Evolutionary conservation across 768 basidiomycete genomes (phyloP), one percentile per base, ranked within the genome.

Genomic region (Cystobasidium onofrii): DNA sequence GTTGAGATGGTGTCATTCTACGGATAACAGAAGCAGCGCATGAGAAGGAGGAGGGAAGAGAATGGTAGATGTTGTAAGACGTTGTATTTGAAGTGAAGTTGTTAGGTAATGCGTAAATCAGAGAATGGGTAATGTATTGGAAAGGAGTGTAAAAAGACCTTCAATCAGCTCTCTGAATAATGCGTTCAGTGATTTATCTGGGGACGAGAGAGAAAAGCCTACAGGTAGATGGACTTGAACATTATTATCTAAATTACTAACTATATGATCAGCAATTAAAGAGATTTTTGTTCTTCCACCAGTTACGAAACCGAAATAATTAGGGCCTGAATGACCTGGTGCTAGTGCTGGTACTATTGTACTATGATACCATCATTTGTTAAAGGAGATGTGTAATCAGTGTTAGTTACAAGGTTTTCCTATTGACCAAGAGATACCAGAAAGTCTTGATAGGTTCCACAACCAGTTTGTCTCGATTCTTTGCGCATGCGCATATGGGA

Each of bases 191-290:
- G 61, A 46, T 36, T 25, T 29, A 39, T 6, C 39, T 13, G 41
- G 27, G 33, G n/a, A n/a, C 20, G 23, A 25, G 43, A 44, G 62
- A 17, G 25, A 43, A 4, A 36, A 25, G 66, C 79, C 55, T 39
- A 80, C 76, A 1, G 80, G 77, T 44, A 78, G 74, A 60, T 80
- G 77, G 1, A 80, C 79, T 64, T 83, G 82, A 18, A 82, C 82
- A 72, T 82, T 83, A 64, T 82, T 79, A 74, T 80, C 80, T 66
- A 80, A 83, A 41, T 79, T 80, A 1, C 79, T 78, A 0, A 78
- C 79, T 4, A 84, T 76, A n/a, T 81, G 78, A 66, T 84, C 83
- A 1, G 82, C 83, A 1, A 83, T 74, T 74, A 81, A 80, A 1
- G 82, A 79, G 0, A 80, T 80, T 1, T 80, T 80, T 0, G 80